Percentiles rank a stretch among this genome's conserved stretches.
phyloP scores from a whole-genome alignment of 306 rosid species.

The Dicorynia guianensis region DNA sequence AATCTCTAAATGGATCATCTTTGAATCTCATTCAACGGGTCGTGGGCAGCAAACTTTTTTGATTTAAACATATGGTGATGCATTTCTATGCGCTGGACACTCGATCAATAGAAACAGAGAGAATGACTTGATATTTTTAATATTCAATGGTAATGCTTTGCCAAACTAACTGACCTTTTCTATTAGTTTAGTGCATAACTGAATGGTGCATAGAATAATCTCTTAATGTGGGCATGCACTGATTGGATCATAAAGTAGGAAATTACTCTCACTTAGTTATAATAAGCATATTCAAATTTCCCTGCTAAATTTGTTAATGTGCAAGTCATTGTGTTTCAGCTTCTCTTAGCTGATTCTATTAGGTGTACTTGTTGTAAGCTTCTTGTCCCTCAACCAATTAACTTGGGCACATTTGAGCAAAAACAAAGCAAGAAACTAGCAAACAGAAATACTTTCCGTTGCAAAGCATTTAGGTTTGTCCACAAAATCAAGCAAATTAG shows the following conservation, averaged over 20 bases:
- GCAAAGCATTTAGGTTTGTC: conserved; percentile 1
- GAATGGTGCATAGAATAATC: too few species aligned
- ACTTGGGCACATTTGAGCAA: not conserved
- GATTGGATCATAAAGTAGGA: not conserved
- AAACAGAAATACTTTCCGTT: not conserved
- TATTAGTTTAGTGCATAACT: too few species aligned
- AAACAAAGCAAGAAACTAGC: not conserved
- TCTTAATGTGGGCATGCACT: too few species aligned
- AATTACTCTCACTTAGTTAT: not conserved
- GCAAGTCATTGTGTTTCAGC: not conserved
- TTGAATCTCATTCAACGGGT: conserved; percentile 2
- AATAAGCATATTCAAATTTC: not conserved
- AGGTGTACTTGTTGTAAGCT: not conserved
- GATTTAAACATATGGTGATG: too few species aligned
- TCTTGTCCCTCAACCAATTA: not conserved
- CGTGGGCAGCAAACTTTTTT: not conserved
- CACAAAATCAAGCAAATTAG: not conserved
- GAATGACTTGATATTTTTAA: too few species aligned
- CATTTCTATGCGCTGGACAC: too few species aligned
- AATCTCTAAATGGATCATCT: too few species aligned
- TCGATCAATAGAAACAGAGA: too few species aligned
- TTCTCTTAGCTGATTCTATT: not conserved
- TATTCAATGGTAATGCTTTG: too few species aligned
- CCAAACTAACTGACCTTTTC: too few species aligned
- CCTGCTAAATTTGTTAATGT: not conserved